phyloP scores from a whole-genome alignment of 2,329 filamentous ascomycete genomes.

The Leptoxyphium fumago region DNA sequence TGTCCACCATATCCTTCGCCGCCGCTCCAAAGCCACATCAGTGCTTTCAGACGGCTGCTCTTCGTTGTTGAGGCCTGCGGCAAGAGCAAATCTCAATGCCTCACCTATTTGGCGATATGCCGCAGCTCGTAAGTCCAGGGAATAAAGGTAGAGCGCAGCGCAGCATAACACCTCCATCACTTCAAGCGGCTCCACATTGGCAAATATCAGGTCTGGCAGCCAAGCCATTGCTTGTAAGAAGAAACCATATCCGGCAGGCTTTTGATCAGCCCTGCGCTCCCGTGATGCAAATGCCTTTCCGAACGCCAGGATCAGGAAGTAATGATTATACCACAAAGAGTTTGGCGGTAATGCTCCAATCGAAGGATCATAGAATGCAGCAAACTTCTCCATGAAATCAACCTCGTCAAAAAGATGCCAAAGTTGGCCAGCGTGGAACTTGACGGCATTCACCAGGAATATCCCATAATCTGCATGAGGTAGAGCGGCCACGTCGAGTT shows the following conservation, averaged over 20 bases:
- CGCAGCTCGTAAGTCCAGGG: conserved; percentile 32
- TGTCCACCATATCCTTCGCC: conserved; percentile 40
- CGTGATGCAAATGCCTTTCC: conserved; percentile 37
- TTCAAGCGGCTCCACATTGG: conserved; percentile 29
- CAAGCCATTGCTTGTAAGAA: conserved; percentile 32
- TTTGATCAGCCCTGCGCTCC: conserved; percentile 14
- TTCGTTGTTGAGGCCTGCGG: conserved; percentile 38
- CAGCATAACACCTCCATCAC: conserved; percentile 38
- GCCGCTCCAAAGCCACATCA: conserved; percentile 29
- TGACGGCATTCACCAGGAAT: conserved; percentile 41
- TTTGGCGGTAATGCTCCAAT: conserved; percentile 10
- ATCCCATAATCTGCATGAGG: conserved; percentile 38
- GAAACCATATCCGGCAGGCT: conserved; percentile 33
- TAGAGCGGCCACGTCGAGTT: conserved; percentile 22
- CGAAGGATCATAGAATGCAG: conserved; percentile 24
- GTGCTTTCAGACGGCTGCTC: conserved; percentile 32
- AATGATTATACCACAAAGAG: conserved; percentile 39
- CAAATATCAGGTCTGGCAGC: conserved; percentile 27
- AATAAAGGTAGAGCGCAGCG: conserved; percentile 38
- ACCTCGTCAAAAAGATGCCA: conserved; percentile 42
- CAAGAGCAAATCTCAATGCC: conserved; percentile 35
- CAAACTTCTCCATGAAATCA: conserved; percentile 32
- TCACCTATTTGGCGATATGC: conserved; percentile 37
- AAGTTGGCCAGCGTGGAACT: conserved; percentile 40
- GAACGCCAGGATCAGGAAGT: conserved; percentile 39